Percentiles rank a stretch among this genome's conserved stretches.
Evolutionary conservation across 257 asterid genomes (phyloP).

Genomic region (Prunella vulgaris): DNA sequence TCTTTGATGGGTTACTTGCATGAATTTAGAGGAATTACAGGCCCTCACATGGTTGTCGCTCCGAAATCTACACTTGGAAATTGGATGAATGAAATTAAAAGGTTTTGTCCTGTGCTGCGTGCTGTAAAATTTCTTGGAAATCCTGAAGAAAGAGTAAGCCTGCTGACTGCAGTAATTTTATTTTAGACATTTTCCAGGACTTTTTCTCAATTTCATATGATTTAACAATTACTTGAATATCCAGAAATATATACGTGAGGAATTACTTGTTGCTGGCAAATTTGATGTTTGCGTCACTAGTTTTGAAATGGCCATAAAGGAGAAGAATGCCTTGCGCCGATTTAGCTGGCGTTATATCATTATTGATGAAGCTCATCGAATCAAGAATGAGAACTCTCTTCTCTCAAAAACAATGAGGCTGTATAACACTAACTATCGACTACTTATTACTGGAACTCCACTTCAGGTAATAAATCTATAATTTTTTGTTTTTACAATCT

Average conservation of each 20-base stretch:
- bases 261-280: constrained; percentile 93
- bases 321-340: constrained; percentile 77
- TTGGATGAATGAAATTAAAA: constrained; percentile 98
- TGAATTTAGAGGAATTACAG: constrained; percentile 94
- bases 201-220: neutral
- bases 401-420: constrained; percentile 95
- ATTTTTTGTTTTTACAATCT: neutral
- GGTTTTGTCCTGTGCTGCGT: constrained; percentile 87
- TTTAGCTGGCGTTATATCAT: constrained; percentile 98
- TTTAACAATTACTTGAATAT: constrained; percentile 14
- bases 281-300: constrained; percentile 97
- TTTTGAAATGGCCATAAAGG: constrained; percentile 98
- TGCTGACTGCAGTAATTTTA: too few species aligned
- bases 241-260: constrained; percentile 86
- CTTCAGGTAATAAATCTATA: constrained; percentile 61
- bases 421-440: constrained; percentile 83
- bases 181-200: constrained; percentile 8
- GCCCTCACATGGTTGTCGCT: constrained; percentile 99
- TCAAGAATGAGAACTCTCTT: constrained; percentile 94
- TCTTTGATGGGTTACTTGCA: constrained; percentile 90
- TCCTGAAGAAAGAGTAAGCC: constrained; percentile 93
- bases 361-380: constrained; percentile 98
- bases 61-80: constrained; percentile 99
- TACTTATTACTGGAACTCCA: constrained; percentile 96
- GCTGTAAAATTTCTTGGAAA: constrained; percentile 96